These are phyloP conservation scores for Sarcodon aspratus DNA, from an alignment of 768 basidiomycete genomes.

Conservation along the genomic window DNA sequence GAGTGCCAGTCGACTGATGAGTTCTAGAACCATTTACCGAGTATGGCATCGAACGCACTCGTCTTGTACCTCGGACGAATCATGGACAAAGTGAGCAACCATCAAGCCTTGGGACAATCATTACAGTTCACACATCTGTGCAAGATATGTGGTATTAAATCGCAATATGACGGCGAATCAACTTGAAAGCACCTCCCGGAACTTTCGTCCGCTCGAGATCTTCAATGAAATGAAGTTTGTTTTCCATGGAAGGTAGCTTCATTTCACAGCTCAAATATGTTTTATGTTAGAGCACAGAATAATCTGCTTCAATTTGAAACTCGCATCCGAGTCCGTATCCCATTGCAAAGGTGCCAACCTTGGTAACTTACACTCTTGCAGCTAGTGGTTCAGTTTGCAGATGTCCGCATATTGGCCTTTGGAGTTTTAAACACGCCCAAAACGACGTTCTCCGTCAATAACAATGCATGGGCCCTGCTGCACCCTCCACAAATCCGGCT, in stretches of 20 bases:
- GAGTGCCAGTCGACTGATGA: constrained; percentile 5
- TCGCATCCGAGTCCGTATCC: constrained; percentile 42
- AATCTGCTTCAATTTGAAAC: constrained; percentile 61
- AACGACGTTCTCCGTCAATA: constrained; percentile 45
- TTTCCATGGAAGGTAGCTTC: neutral
- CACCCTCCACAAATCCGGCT: constrained; percentile 55
- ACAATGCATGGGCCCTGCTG: constrained; percentile 56
- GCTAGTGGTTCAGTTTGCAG: constrained; percentile 60
- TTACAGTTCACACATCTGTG: neutral
- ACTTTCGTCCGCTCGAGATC: constrained; percentile 52
- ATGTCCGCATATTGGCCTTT: constrained; percentile 63
- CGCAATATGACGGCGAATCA: constrained; percentile 69
- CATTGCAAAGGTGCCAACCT: neutral
- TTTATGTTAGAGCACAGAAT: constrained; percentile 43
- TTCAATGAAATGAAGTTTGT: constrained; percentile 71
- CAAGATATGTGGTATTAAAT: constrained; percentile 64
- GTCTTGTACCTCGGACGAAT: constrained; percentile 67
- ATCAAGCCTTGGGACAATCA: neutral
- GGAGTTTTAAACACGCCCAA: constrained; percentile 52
- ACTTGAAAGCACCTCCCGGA: constrained; percentile 54
- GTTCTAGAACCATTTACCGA: constrained; percentile 42
- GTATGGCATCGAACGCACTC: constrained; percentile 60
- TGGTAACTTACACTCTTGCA: constrained; percentile 14
- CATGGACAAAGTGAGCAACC: constrained; percentile 64
- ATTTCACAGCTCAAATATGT: constrained; percentile 2